Evolutionary conservation across 2,329 filamentous ascomycete genomes (phyloP), one percentile per base, ranked within the genome.

Genomic region (Phaeosphaeriaceae sp.): DNA sequence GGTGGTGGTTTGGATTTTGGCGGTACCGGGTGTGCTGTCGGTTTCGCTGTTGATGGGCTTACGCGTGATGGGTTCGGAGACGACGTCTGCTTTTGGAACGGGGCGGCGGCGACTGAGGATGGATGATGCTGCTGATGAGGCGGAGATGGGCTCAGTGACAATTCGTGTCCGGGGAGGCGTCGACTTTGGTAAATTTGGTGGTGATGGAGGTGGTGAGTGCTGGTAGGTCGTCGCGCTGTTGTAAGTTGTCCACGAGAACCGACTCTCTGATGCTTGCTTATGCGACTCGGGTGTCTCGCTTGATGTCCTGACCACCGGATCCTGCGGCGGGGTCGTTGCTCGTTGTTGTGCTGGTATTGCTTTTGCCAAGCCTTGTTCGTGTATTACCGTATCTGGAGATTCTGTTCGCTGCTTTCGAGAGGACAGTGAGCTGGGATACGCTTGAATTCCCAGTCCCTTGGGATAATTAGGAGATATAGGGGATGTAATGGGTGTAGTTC

Each of bases 181-280:
- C 20, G 56, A 19, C 3, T 67, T 66, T 9, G 78, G 75, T 10
- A 79, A 66, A 19, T 73, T 75, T 21, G 75, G 75, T 19, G 80
- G 80, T 51, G 77, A 80, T 10, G 77, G 75, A 2, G 79, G 79
- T 42, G 78, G 78, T 48, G 78, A 79, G 53, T 78, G 75, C 48
- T 79, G 76, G 56, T 79, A 76, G 2, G 76, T 78, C 7, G 74
- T 75, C 57, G 61, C 66, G 41, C 76, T 81, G 56, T 69, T 72
- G 51, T 73, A 72, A 17, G 70, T 72, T 19, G 69, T 72, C 67
- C 70, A 73, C 25, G 71, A 71, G 48, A 74, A 74, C 41, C 68
- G 67, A 24, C 71, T 74, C 24, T 56, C 45, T 9, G 62, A 44
- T 22, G 56, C 64, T 56, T 70, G 57, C 48, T 70, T 56, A 47